Evolutionary conservation across 2,329 filamentous ascomycete species (phyloP).

Genomic region (Colletotrichum graminicola): DNA sequence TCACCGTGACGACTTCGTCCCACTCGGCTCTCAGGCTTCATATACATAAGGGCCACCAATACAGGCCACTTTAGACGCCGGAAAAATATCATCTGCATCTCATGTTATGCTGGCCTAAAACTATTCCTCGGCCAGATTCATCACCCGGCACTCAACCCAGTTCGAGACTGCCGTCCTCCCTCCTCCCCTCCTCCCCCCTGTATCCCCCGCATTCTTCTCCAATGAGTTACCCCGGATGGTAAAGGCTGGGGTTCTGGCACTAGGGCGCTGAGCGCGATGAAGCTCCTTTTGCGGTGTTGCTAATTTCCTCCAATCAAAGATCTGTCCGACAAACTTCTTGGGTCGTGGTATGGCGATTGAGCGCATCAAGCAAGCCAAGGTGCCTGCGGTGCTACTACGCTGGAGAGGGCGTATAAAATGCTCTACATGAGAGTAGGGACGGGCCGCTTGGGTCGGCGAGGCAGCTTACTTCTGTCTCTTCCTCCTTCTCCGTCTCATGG

Average conservation of each 20-base stretch:
- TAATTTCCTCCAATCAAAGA: conserved; percentile 39
- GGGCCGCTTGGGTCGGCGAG: background rate
- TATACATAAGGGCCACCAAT: conserved; percentile 1
- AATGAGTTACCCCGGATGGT: conserved; percentile 26
- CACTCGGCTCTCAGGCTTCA: background rate
- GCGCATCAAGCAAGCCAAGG: background rate
- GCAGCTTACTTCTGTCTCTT: background rate
- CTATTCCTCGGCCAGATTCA: conserved; percentile 6
- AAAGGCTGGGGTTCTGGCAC: conserved; percentile 11
- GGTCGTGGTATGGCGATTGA: conserved; percentile 1
- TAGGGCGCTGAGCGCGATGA: conserved; percentile 15
- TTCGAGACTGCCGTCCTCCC: conserved; percentile 15
- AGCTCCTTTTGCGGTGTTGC: conserved; percentile 18
- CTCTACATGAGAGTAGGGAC: background rate
- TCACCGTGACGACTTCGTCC: background rate
- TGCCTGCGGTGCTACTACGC: background rate
- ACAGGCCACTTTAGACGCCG: background rate
- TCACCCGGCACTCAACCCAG: conserved; percentile 20
- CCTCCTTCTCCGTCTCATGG: background rate
- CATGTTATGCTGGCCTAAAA: background rate
- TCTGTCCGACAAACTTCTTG: conserved; percentile 2
- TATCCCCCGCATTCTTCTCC: conserved; percentile 41
- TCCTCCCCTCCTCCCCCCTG: conserved; percentile 20
- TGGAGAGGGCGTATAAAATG: conserved; percentile 27
- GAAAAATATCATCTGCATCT: conserved; percentile 18